Evolutionary conservation across 305 asterid species (phyloP).

Genomic region (Andrographis paniculata): DNA sequence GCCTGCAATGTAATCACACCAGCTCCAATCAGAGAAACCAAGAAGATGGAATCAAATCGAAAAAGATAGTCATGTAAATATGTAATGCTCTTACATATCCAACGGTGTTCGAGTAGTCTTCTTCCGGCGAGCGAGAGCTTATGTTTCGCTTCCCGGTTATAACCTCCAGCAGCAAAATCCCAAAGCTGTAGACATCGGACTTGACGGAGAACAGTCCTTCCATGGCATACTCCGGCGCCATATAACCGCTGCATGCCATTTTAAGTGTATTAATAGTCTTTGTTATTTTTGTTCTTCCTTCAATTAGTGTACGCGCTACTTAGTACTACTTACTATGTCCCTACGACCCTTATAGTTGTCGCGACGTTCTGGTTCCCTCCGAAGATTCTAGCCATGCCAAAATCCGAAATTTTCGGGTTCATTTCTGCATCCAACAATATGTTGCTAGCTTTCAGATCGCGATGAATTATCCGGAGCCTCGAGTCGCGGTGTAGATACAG

Average conservation of each 20-base stretch:
- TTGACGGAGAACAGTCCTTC: conserved; percentile 77
- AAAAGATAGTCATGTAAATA: too few species aligned
- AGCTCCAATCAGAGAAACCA: background rate
- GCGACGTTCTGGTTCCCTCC: background rate
- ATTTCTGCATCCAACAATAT: conserved; percentile 1
- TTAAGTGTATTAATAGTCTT: background rate
- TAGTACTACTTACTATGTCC: conserved; percentile 4
- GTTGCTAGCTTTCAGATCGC: conserved; percentile 6
- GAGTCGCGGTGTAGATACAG: conserved; percentile 2
- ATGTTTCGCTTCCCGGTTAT: conserved; percentile 53
- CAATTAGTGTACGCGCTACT: background rate
- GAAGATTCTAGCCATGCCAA: conserved; percentile 9
- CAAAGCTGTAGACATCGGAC: conserved; percentile 86
- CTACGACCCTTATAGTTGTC: background rate
- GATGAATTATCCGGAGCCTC: too few species aligned
- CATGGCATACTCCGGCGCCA: conserved; percentile 98
- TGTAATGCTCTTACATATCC: conserved; percentile 77
- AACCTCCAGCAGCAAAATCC: conserved; percentile 72
- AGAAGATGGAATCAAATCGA: background rate
- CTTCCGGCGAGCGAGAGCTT: conserved; percentile 42
- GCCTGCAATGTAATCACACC: conserved; percentile 33
- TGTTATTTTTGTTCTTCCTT: background rate
- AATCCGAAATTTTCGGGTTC: conserved; percentile 2
- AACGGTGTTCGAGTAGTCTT: conserved; percentile 43
- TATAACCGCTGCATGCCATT: conserved; percentile 52